phyloP scores from a whole-genome alignment of 371 early-diverging fungal species.

The Globomyces sp. region DNA sequence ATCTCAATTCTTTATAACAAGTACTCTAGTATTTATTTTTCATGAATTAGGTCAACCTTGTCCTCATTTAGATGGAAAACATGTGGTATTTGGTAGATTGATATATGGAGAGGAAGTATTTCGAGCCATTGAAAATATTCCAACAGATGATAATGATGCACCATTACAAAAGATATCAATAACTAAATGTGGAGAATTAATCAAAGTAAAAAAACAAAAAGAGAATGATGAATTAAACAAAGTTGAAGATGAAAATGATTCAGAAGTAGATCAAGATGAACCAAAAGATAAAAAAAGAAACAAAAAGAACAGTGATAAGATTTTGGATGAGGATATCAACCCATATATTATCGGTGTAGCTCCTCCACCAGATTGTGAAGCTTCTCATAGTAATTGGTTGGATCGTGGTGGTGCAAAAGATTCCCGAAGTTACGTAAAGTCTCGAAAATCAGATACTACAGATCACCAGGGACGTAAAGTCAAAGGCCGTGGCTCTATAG shows the following conservation, averaged over 20 bases:
- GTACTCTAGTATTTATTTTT: neutral
- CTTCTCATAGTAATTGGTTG: slow-evolving; percentile 24
- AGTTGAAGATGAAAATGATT: slow-evolving; percentile 17
- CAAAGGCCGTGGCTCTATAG: slow-evolving; percentile 15
- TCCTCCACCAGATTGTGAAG: slow-evolving; percentile 10
- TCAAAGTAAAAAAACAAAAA: slow-evolving; percentile 3
- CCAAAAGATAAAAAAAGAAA: neutral
- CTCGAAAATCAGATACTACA: neutral
- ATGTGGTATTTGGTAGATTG: slow-evolving; percentile 88
- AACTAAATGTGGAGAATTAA: slow-evolving; percentile 39
- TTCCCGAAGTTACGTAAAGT: neutral
- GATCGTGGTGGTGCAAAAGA: slow-evolving; percentile 23
- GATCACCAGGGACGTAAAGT: slow-evolving; percentile 11
- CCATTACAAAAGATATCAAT: slow-evolving; percentile 35
- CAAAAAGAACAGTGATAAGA: neutral
- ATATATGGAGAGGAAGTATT: slow-evolving; percentile 40
- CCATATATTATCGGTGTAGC: slow-evolving; percentile 15
- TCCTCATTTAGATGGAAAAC: slow-evolving; percentile 71
- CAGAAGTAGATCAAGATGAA: slow-evolving; percentile 16
- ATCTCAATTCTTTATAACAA: slow-evolving; percentile 50
- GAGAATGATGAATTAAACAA: slow-evolving; percentile 18
- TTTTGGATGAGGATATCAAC: slow-evolving; percentile 10
- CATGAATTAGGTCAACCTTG: slow-evolving; percentile 7
- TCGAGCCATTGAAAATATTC: slow-evolving; percentile 33
- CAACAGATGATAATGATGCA: slow-evolving; percentile 31